Evolutionary conservation across 2,329 filamentous ascomycete species (phyloP), one percentile per base, ranked within the genome.

Genomic region (Fusarium sp.): DNA sequence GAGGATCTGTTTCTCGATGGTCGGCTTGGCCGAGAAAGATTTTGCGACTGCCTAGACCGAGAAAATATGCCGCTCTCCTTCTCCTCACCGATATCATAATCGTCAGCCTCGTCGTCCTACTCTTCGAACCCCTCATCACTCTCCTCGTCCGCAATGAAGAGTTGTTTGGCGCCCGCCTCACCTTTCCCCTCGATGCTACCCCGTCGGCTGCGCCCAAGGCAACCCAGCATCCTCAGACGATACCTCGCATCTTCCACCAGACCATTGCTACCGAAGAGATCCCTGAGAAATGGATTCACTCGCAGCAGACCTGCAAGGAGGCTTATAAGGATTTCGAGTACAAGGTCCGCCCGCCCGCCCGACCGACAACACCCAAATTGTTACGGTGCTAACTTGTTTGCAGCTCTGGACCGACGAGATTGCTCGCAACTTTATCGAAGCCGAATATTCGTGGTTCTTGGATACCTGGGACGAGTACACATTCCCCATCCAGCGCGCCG

Each of bases 191-290:
- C 57, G 49, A 62, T 31, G 50, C 49, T 7, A 18, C 58, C 27
- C 57, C 25, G 79, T 90, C 90, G 75, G 89, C 91, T 61, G 89
- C 91, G 80, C 89, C 89, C 76, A 90, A 89, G 14, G 90, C 90
- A 77, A 87, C 85, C 74, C 91, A 91, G 76, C 86, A 89, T 74
- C 91, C 91, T 75, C 86, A 89, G 62, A 87, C 85, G 62, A 89
- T 93, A 53, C 91, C 91, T 56, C 91, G 90, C 79, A 92, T 93
- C 74, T 90, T 93, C 40, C 90, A 93, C 80, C 90, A 92, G 76
- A 91, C 90, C 6, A 91, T 90, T 78, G 86, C 86, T 74, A 92
- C 91, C 76, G 86, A 89, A 61, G 87, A 84, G 44, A 88, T 93
- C 38, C 91, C 91, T 0, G 81, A 81, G 49, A 85, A 89, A 58